Conservation (phyloP, 225 moss, liverwort and hornwort species). For the Lunularia cruciata region DNA sequence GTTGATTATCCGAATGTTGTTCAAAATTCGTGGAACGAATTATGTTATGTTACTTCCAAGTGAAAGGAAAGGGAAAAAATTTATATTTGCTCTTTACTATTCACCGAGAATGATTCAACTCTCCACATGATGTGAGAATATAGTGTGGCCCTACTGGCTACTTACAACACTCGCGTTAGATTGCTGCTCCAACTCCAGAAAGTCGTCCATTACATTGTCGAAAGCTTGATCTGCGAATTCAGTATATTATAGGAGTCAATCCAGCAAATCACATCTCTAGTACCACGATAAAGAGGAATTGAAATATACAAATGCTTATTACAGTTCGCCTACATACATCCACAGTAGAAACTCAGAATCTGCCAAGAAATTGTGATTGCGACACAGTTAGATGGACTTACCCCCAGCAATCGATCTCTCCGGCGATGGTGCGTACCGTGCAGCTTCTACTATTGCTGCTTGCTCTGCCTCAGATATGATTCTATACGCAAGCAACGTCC, state of each 20-base stretch:
- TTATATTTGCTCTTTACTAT: too few species aligned
- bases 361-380: background rate
- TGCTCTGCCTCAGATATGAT: slow-evolving; percentile 34
- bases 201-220: slow-evolving; percentile 15
- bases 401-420: slow-evolving; percentile 21
- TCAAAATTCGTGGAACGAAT: too few species aligned
- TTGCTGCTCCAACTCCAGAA: slow-evolving; percentile 25
- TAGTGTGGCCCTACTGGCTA: too few species aligned
- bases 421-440: slow-evolving; percentile 5
- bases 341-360: too few species aligned
- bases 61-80: too few species aligned
- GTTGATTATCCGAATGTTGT: too few species aligned
- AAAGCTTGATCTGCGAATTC: slow-evolving; percentile 4
- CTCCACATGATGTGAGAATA: too few species aligned
- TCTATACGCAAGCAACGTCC: slow-evolving; percentile 43
- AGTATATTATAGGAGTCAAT: too few species aligned
- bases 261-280: background rate
- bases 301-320: background rate
- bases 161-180: slow-evolving; percentile 25
- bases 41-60: too few species aligned
- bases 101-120: too few species aligned
- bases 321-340: too few species aligned
- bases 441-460: slow-evolving; percentile 16
- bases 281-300: background rate
- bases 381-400: background rate